These are phyloP conservation scores for Nidula microcarpa DNA, from an alignment of 768 basidiomycete genomes.

Conservation along the genomic window DNA sequence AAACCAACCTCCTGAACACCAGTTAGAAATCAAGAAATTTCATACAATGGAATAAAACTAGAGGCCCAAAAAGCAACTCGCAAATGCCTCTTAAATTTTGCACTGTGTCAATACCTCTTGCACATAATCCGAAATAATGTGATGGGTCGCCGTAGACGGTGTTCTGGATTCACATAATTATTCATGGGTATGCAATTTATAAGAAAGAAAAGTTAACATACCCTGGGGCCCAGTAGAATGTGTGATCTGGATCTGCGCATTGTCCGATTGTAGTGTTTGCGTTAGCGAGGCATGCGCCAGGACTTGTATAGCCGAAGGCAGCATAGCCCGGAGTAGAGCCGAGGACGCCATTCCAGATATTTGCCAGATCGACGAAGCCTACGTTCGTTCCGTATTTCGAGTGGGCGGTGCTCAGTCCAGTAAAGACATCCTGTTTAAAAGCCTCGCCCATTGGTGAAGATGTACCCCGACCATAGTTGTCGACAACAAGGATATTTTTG, in stretches of 20 bases:
- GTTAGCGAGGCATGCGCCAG: conserved; percentile 10
- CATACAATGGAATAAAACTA: too few relatives aligned
- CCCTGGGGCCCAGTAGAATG: conserved; percentile 17
- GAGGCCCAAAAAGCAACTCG: too few relatives aligned
- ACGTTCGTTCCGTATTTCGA: conserved; percentile 29
- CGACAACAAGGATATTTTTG: conserved; percentile 45
- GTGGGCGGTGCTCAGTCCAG: conserved; percentile 29
- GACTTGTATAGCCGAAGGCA: conserved; percentile 10
- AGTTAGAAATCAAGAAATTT: too few relatives aligned
- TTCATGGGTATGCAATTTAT: not conserved
- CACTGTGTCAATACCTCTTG: conserved; percentile 10
- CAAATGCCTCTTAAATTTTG: not conserved
- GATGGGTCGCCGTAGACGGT: conserved; percentile 13
- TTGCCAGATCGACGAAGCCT: conserved; percentile 41
- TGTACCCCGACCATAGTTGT: conserved; percentile 46
- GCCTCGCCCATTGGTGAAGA: conserved; percentile 36
- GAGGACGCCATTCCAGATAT: conserved; percentile 45
- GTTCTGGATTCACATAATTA: not conserved
- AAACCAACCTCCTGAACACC: too few relatives aligned
- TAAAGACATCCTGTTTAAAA: conserved; percentile 40
- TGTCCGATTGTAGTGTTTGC: conserved; percentile 8
- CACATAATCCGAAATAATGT: conserved; percentile 14
- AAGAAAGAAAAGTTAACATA: conserved; percentile 2
- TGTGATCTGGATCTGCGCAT: conserved; percentile 13
- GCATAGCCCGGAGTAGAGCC: conserved; percentile 34